These are phyloP conservation scores for Insectozyma bohioensis DNA, from an alignment of 1,139 yeast species.

Conservation along the genomic window DNA sequence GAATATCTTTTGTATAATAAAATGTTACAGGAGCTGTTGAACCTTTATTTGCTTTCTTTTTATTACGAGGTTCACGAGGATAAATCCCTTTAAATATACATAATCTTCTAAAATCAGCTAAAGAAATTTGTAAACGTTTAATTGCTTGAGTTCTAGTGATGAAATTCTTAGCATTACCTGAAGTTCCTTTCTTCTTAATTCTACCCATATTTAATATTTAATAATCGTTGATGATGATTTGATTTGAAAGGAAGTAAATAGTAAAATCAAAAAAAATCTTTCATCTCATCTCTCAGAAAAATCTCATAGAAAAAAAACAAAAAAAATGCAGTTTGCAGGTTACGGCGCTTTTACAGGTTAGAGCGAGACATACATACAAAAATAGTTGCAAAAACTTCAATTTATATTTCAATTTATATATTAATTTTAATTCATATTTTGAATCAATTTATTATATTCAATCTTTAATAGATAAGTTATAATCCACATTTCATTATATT, in stretches of 20 bases:
- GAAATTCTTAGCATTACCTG: slow-evolving; percentile 91
- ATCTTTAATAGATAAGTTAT: slow-evolving; percentile 20
- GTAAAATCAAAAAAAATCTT: not conserved
- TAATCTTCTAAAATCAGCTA: slow-evolving; percentile 97
- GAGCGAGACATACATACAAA: not conserved
- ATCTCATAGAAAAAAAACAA: not conserved
- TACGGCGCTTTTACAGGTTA: not conserved
- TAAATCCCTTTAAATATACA: slow-evolving; percentile 96
- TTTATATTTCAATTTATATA: not conserved
- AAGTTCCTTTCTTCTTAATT: slow-evolving; percentile 77
- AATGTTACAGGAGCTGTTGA: slow-evolving; percentile 95
- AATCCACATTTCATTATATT: slow-evolving; percentile 27
- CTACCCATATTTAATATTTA: slow-evolving; percentile 14
- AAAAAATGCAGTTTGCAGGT: not conserved
- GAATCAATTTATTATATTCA: slow-evolving; percentile 13
- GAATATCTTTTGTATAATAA: slow-evolving; percentile 91
- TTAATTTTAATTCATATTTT: not conserved
- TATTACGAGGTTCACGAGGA: slow-evolving; percentile 95
- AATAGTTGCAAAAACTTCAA: not conserved
- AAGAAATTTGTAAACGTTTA: slow-evolving; percentile 84
- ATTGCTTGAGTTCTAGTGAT: slow-evolving; percentile 96
- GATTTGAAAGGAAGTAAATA: not conserved
- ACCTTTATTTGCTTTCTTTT: slow-evolving; percentile 96
- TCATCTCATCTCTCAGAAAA: not conserved
- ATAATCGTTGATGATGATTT: not conserved